Evolutionary conservation across 2,329 filamentous ascomycete species (phyloP), one percentile per base, ranked within the genome.

Genomic region (Penicillium expansum): DNA sequence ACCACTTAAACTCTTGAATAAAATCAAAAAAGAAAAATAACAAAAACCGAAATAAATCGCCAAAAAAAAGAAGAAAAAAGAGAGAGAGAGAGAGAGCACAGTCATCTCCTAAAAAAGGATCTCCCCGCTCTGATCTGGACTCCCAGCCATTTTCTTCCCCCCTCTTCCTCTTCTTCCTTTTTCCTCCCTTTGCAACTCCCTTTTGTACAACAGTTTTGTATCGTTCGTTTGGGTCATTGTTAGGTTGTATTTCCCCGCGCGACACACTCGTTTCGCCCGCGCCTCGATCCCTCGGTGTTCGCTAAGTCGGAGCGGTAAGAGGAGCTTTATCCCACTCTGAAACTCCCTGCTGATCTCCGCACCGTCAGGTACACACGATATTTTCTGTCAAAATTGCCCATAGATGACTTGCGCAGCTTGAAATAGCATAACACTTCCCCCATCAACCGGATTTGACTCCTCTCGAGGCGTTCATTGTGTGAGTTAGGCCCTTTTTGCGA

Each of bases 381-480:
- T 47, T 57, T 49, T n/a, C 22, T 42, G 56, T 52, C 22, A 24
- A 42, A 18, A 45, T 30, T 52, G 38, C 30, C 47, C 29, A 56
- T 62, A 68, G 62, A 65, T 68, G 69, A 61, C 62, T 59, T 60
- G 52, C 43, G 53, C 56, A 52, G 42, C 51, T 57, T 55, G 50
- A 45, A 44, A 20, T 38, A 45, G 45, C n/a, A 49, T 53, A 52
- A 35, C 56, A 57, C 27, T 53, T 39, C 48, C 47, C 56, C 61
- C 48, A 38, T 30, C 54, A 48, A 41, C 52, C 53, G 52, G 56
- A 59, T 60, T 59, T 54, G 22, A 51, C 52, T 61, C 56, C 65
- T 68, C 67, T 68, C 68, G 69, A 71, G 70, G 68, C 70, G 69
- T 73, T 73, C 70, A 70, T 73, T 70, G 70, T 71, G 71, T 71